Evolutionary conservation across 2,329 filamentous ascomycete species (phyloP).

Genomic region (Alternaria gansuensis): DNA sequence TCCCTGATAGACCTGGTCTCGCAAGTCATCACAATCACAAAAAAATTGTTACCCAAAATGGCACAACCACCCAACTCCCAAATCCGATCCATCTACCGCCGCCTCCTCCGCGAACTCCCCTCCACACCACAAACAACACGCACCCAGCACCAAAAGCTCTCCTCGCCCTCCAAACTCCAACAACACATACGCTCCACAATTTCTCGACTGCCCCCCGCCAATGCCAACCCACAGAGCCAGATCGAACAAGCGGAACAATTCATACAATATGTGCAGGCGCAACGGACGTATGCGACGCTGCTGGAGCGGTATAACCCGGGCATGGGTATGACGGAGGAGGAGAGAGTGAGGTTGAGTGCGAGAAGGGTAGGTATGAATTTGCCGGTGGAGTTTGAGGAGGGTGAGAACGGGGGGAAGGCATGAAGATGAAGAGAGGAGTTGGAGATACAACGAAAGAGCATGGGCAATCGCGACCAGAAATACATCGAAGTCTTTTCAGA

Average conservation of each 20-base stretch:
- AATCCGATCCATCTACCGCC: slow-evolving; percentile 83
- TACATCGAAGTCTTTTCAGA: not conserved
- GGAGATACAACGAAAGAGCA: not conserved
- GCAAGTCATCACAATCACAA: not conserved
- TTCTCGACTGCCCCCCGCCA: slow-evolving; percentile 33
- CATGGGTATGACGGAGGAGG: slow-evolving; percentile 84
- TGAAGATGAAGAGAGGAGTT: slow-evolving; percentile 1
- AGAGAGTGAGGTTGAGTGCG: slow-evolving; percentile 83
- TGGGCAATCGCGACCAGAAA: not conserved
- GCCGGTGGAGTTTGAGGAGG: slow-evolving; percentile 67
- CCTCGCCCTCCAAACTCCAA: slow-evolving; percentile 73
- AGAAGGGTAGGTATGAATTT: slow-evolving; percentile 90
- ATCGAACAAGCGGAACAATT: slow-evolving; percentile 76
- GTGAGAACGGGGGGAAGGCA: slow-evolving; percentile 13
- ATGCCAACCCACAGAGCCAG: slow-evolving; percentile 26
- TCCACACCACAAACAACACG: slow-evolving; percentile 62
- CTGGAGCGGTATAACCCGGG: slow-evolving; percentile 94
- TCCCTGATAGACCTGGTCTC: not conserved
- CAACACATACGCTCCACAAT: slow-evolving; percentile 72
- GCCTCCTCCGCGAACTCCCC: slow-evolving; percentile 87
- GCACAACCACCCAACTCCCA: slow-evolving; percentile 53
- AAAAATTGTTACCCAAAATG: slow-evolving; percentile 38
- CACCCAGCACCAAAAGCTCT: slow-evolving; percentile 54
- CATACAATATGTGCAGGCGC: slow-evolving; percentile 81
- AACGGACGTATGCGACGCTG: slow-evolving; percentile 81